Evolutionary conservation across 1,139 yeast genomes (phyloP).

Genomic region (Kodamaea sp.): DNA sequence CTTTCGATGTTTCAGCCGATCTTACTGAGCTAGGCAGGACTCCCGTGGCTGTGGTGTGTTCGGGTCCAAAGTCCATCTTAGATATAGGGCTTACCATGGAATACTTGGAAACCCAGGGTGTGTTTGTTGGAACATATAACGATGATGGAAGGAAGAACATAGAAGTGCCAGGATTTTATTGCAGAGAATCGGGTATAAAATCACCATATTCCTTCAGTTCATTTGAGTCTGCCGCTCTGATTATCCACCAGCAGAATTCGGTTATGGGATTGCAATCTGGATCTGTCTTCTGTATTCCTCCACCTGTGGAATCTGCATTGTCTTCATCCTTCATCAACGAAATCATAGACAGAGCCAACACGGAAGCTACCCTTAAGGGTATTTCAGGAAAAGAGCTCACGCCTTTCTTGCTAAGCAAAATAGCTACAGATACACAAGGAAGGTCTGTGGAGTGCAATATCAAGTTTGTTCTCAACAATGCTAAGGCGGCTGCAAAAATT

Average conservation of each 20-base stretch:
- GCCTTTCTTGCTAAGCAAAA: constrained; percentile 69
- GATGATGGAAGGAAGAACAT: constrained; percentile 29
- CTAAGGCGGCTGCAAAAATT: constrained; percentile 64
- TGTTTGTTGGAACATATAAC: constrained; percentile 54
- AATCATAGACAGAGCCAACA: constrained; percentile 60
- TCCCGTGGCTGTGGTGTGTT: constrained; percentile 84
- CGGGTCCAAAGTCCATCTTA: constrained; percentile 86
- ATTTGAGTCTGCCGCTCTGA: constrained; percentile 60
- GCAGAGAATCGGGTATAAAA: constrained; percentile 69
- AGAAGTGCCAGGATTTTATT: constrained; percentile 80
- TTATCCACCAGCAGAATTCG: constrained; percentile 54
- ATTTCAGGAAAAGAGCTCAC: constrained; percentile 75
- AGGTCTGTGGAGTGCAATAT: constrained; percentile 69
- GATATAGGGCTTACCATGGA: constrained; percentile 84
- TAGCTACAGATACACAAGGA: constrained; percentile 69
- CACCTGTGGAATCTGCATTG: constrained; percentile 66
- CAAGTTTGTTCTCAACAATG: constrained; percentile 77
- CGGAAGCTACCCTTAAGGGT: constrained; percentile 54
- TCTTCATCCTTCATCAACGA: constrained; percentile 51
- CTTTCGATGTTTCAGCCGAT: constrained; percentile 87
- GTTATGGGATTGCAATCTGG: constrained; percentile 63
- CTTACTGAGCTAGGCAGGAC: constrained; percentile 81
- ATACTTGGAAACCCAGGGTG: constrained; percentile 86
- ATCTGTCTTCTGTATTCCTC: constrained; percentile 78
- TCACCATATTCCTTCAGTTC: constrained; percentile 67